Percentiles rank a stretch among this genome's conserved stretches.
phyloP scores from a whole-genome alignment of 345 rosid genomes.

The Sisymbrium altissimum region DNA sequence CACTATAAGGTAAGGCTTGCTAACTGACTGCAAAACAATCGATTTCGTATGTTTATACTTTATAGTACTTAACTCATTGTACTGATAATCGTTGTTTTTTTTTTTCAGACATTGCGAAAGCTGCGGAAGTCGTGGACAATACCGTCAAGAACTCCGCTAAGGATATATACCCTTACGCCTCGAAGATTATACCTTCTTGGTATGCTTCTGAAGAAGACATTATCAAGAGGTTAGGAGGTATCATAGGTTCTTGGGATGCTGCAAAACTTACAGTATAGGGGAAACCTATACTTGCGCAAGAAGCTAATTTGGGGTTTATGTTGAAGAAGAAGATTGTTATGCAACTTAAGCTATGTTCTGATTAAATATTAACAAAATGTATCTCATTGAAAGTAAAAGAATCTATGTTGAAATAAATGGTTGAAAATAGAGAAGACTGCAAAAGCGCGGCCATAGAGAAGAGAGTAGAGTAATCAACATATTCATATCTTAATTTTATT shows the following conservation, averaged over 20 bases:
- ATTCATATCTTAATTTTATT: no score
- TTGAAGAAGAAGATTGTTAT: neutral
- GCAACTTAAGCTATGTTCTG: neutral
- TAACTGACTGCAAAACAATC: no score
- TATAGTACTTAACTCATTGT: neutral
- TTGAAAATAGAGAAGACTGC: neutral
- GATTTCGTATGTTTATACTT: no score
- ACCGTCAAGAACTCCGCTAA: conserved; percentile 38
- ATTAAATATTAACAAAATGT: neutral
- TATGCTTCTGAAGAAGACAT: conserved; percentile 32
- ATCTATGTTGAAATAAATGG: neutral
- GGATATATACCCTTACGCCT: conserved; percentile 31
- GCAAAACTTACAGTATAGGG: neutral
- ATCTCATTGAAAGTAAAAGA: no score
- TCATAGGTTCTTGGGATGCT: conserved; percentile 10
- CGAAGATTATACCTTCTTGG: conserved; percentile 34
- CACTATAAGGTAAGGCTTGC: neutral
- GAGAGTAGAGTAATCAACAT: neutral
- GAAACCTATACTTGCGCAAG: neutral
- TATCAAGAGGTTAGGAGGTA: conserved; percentile 1
- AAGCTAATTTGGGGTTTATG: neutral
- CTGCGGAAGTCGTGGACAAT: conserved; percentile 31
- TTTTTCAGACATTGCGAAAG: conserved; percentile 28
- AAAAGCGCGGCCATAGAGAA: neutral
- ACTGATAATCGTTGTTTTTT: neutral